Conservation (phyloP, 139 green algal genomes). For the Closterium sp. region DNA sequence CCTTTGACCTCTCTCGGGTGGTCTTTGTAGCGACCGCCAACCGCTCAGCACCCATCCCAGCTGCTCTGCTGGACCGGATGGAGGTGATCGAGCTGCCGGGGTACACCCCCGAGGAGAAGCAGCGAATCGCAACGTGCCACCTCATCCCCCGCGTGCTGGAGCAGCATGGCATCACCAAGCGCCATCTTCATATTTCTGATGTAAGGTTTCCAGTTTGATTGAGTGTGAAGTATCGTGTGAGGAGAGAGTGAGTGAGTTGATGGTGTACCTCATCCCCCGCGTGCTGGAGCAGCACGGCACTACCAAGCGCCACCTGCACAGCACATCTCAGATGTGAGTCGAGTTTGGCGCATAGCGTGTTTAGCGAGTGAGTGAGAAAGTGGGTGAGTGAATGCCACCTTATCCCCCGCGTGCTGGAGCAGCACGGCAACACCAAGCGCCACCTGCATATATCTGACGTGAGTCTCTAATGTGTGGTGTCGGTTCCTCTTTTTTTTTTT, state of each 20-base stretch:
- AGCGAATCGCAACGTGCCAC: conserved; percentile 52
- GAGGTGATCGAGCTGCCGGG: conserved; percentile 59
- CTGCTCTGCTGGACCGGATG: conserved; percentile 54
- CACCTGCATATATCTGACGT: conserved; percentile 39
- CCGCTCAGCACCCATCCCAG: conserved; percentile 40
- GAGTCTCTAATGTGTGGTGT: no score
- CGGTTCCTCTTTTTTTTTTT: no score
- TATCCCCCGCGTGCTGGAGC: conserved; percentile 42
- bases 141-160: conserved; percentile 58
- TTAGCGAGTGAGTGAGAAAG: neutral
- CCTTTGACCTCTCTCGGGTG: conserved; percentile 60
- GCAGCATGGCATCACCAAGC: conserved; percentile 64
- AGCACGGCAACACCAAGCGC: conserved; percentile 61
- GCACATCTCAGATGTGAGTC: no score
- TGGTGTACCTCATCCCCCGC: neutral
- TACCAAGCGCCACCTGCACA: no score
- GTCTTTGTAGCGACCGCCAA: conserved; percentile 59
- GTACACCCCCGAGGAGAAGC: conserved; percentile 64
- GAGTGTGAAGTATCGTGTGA: neutral
- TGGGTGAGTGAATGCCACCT: neutral
- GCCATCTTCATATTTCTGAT: conserved; percentile 37
- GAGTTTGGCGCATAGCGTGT: neutral
- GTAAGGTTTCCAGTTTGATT: neutral
- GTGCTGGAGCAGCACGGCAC: neutral
- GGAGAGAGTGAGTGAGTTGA: neutral